Percentiles rank a stretch among this genome's conserved stretches.
phyloP scores from a whole-genome alignment of 495 filamentous ascomycete species.

The Talaromyces stipitatus region DNA sequence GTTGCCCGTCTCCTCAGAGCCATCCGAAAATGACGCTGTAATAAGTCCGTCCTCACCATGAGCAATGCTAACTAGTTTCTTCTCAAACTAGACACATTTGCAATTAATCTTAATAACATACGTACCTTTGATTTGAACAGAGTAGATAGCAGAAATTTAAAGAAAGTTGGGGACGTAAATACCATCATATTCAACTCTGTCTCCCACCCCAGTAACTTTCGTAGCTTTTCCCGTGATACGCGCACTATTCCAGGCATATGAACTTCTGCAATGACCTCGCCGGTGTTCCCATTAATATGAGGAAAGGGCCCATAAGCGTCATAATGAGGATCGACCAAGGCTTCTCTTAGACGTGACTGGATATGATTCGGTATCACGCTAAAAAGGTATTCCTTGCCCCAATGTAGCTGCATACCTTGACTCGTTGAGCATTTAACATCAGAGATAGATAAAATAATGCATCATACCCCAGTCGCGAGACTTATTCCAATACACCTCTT shows the following conservation, averaged over 20 bases:
- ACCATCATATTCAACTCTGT: background rate
- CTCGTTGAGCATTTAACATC: background rate
- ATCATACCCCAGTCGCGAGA: background rate
- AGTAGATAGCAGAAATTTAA: too few species aligned
- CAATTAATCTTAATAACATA: background rate
- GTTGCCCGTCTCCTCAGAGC: conserved; percentile 3
- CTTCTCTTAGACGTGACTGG: background rate
- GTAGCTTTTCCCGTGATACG: background rate
- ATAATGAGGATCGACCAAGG: background rate
- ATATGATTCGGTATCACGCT: background rate
- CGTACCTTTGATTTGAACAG: too few species aligned
- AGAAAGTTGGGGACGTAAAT: background rate
- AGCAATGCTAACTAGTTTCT: background rate
- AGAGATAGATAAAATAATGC: background rate
- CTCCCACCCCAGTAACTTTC: background rate
- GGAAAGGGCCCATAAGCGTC: background rate
- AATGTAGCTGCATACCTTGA: background rate
- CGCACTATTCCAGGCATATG: background rate
- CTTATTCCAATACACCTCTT: background rate
- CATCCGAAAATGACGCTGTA: background rate
- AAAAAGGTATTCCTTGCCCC: background rate
- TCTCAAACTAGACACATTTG: background rate
- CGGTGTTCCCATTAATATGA: conserved; percentile 1
- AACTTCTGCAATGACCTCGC: background rate
- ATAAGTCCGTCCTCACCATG: background rate